Base-by-base conservation (phyloP, 495 filamentous ascomycete species). In the Stereocaulon alpinum region DNA sequence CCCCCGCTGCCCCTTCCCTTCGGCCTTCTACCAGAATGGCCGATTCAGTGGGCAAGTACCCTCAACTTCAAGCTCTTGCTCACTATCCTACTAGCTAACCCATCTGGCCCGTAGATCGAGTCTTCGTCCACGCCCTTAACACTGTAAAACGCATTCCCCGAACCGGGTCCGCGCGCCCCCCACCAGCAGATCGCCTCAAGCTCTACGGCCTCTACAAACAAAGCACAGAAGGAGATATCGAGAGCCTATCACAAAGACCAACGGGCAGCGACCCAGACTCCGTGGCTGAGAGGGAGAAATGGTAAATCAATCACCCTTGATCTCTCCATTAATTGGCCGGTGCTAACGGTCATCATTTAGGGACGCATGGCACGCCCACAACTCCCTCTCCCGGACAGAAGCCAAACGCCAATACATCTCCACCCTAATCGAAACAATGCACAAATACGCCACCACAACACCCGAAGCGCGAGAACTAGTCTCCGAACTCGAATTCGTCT, bases 151-250 rank as follows among this genome's bases (percentile, higher is more conserved):
- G 93, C 67, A 95, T 98, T 60, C 89, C 89, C 65, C 91, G 90
- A 67, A 94, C 90, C 15, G 92, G 93, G 27, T 88, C 88, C 43
- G 81, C 87, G 54, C 85, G 92, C 42, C 93, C 93, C 20, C 94
- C 93, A 40, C 79, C 91, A 10, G 75, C 80, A 37, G 92, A 91
- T 66, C 87, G 93, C 29, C 76, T 98, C 64, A 86, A 84, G 63
- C 85, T 98, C 57, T 98, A 98, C 83, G 93, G 93, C 54, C 79
- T 98, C 61, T 98, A 97, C 74, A 98, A 98, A 71, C 93, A 98
- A 74, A 90, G 88, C 63, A 97, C 95, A 91, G 84, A 97, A 74
- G 93, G 93, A 37, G 90, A 97, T 73, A 91, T 96, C 5, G 86
- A 89, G 64, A 88, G 88, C 40, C 86, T 96, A 2, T 93, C 95